Percentiles rank a stretch among this genome's conserved stretches.
Evolutionary conservation across 1,139 yeast genomes (phyloP).

Genomic region (Zygosaccharomyces sapae): DNA sequence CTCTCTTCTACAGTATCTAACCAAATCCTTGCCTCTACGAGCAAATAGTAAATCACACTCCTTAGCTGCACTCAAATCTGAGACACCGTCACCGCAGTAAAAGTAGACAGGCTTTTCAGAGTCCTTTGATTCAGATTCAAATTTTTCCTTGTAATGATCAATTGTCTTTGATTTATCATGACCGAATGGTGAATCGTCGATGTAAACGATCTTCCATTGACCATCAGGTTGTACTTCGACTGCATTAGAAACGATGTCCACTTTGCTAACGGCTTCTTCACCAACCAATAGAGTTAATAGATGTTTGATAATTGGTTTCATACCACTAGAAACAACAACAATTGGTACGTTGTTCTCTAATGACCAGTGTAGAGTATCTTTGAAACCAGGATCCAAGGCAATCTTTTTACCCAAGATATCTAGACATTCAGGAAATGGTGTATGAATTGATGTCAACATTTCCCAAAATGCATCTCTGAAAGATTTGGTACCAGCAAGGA

Average conservation of each 20-base stretch:
- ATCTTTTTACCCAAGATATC: conserved; percentile 58
- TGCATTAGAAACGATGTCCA: conserved; percentile 79
- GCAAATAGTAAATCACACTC: conserved; percentile 93
- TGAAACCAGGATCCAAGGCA: conserved; percentile 86
- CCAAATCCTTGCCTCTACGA: conserved; percentile 84
- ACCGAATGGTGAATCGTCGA: conserved; percentile 83
- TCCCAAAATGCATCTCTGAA: conserved; percentile 80
- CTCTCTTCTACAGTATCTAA: conserved; percentile 76
- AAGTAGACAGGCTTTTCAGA: conserved; percentile 55
- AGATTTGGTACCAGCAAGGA: conserved; percentile 60
- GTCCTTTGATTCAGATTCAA: conserved; percentile 40
- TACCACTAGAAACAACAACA: conserved; percentile 81
- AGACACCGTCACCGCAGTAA: conserved; percentile 96
- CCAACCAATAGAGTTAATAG: conserved; percentile 73
- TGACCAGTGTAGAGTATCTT: conserved; percentile 77
- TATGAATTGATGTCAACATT: conserved; percentile 75
- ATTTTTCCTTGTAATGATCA: conserved; percentile 51
- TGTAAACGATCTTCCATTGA: conserved; percentile 78
- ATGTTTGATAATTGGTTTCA: conserved; percentile 85
- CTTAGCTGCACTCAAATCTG: conserved; percentile 90
- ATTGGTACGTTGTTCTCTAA: conserved; percentile 65
- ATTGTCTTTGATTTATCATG: conserved; percentile 90
- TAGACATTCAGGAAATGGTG: conserved; percentile 80
- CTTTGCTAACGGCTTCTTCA: conserved; percentile 62
- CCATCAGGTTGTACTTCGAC: conserved; percentile 55